These are phyloP conservation scores for Takashimella koratensis DNA, from an alignment of 1,284 basidiomycete species.

Conservation along the genomic window DNA sequence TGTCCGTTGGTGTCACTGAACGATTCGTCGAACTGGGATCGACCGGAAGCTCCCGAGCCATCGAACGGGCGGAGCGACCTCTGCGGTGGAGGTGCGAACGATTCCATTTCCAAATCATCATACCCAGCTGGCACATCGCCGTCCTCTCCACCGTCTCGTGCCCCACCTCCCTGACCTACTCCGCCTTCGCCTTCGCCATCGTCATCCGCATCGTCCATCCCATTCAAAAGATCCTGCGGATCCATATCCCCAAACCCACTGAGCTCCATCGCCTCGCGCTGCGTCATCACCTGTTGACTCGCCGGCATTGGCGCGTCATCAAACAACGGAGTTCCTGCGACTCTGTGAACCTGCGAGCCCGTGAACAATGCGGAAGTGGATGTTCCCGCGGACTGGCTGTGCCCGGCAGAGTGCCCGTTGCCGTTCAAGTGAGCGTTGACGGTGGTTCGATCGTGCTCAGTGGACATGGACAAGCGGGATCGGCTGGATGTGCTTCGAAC, in stretches of 20 bases:
- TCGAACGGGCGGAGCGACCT: background rate
- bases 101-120: background rate
- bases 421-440: constrained; percentile 1
- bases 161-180: too few species aligned
- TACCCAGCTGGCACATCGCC: background rate
- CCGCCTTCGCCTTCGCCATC: constrained; percentile 7
- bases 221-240: constrained; percentile 18
- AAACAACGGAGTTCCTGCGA: constrained; percentile 21
- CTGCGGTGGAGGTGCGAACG: background rate
- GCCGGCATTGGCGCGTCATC: constrained; percentile 12
- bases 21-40: too few species aligned
- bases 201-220: constrained; percentile 26
- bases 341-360: too few species aligned
- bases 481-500: background rate
- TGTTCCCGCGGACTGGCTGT: background rate
- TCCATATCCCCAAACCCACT: constrained; percentile 28
- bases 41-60: too few species aligned
- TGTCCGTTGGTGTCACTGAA: too few species aligned
- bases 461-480: background rate
- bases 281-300: constrained; percentile 23
- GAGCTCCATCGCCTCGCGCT: constrained; percentile 27
- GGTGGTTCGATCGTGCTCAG: background rate
- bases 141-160: background rate
- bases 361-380: background rate
- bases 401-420: background rate